These are phyloP conservation scores for Astragalus membranaceus DNA, from an alignment of 306 rosid species.

Conservation along the genomic window DNA sequence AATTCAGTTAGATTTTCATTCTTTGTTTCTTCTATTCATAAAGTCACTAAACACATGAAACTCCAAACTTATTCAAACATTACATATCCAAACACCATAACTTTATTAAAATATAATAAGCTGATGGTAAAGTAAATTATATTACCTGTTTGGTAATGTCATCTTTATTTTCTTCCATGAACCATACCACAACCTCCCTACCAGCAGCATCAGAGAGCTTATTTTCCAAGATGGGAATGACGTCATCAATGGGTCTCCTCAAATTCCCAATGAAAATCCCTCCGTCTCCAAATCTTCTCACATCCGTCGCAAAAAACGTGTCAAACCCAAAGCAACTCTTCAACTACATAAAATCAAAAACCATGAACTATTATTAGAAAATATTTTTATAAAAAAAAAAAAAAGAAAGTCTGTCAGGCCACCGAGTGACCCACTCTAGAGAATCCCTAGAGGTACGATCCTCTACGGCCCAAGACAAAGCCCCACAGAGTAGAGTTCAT, in stretches of 20 bases:
- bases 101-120: too few species aligned
- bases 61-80: too few species aligned
- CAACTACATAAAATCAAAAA: constrained; percentile 34
- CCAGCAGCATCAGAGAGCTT: constrained; percentile 80
- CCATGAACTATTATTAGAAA: not conserved
- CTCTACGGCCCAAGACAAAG: too few species aligned
- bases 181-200: constrained; percentile 78
- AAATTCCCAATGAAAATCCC: constrained; percentile 86
- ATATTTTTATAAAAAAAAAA: too few species aligned
- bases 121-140: not conserved
- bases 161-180: constrained; percentile 77
- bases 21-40: too few species aligned
- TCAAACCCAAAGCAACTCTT: constrained; percentile 86
- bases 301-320: constrained; percentile 81
- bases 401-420: too few species aligned
- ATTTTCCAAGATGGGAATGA: constrained; percentile 70
- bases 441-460: too few species aligned
- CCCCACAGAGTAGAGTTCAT: too few species aligned
- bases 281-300: constrained; percentile 93
- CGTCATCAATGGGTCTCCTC: constrained; percentile 87
- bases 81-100: too few species aligned
- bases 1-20: too few species aligned
- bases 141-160: constrained; percentile 83
- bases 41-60: too few species aligned
- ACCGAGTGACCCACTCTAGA: too few species aligned